Percentiles rank a stretch among this genome's conserved stretches.
Evolutionary conservation across 345 rosid genomes (phyloP).

Genomic region (Hibiscus trionum): DNA sequence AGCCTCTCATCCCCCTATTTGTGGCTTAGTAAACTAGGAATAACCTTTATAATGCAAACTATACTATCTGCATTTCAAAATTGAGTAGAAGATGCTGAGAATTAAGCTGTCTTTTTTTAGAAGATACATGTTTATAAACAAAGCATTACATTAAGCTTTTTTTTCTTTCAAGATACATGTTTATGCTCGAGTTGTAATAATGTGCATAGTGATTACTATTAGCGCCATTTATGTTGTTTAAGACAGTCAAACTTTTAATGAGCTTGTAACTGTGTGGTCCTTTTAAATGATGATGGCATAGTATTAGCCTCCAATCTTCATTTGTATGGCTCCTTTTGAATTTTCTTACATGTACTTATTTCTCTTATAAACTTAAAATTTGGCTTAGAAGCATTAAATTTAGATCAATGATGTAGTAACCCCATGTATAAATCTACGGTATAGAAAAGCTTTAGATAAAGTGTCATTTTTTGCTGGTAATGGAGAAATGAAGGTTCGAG

Average conservation of each 20-base stretch:
- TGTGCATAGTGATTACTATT: neutral
- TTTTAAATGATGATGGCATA: neutral
- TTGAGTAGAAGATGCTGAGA: no score
- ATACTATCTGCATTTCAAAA: no score
- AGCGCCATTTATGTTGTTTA: neutral
- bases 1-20: no score
- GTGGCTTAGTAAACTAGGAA: no score
- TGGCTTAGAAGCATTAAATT: neutral
- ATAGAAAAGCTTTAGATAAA: no score
- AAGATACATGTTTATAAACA: neutral
- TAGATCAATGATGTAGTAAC: neutral
- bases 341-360: neutral
- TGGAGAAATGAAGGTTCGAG: no score
- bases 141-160: neutral
- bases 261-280: neutral
- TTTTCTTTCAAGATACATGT: no score
- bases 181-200: neutral
- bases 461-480: no score
- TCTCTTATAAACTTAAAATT: neutral
- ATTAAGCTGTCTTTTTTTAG: neutral
- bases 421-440: neutral
- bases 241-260: neutral
- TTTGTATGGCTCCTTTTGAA: neutral
- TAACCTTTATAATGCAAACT: no score
- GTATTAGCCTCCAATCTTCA: neutral